A percentile compares a stretch with the other conserved stretches of the same genome.
Conservation (phyloP, 2,329 filamentous ascomycete genomes). For the Tolypocladium ophioglossoides region DNA sequence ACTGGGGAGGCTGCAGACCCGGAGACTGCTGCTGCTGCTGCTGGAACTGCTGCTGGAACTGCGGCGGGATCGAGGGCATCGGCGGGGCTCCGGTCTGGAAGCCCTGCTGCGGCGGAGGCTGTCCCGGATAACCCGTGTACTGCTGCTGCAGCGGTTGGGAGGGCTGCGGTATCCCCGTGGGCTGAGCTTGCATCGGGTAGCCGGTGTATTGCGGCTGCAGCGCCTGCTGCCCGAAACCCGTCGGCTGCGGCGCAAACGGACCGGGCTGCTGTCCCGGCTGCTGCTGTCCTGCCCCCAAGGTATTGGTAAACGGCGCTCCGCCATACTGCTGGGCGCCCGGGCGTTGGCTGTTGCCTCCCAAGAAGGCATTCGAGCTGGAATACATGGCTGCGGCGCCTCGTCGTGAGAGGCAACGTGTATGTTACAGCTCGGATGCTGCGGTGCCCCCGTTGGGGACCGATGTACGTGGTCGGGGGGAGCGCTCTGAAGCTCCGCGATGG, state of each 20-base stretch:
- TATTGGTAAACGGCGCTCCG: slow-evolving; percentile 32
- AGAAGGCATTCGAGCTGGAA: slow-evolving; percentile 76
- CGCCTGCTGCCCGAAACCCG: slow-evolving; percentile 42
- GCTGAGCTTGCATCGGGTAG: slow-evolving; percentile 40
- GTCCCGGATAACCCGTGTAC: slow-evolving; percentile 52
- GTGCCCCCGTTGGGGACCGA: background rate
- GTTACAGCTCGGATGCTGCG: background rate
- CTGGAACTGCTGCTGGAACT: slow-evolving; percentile 49
- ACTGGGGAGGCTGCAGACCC: no score
- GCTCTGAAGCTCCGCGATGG: background rate
- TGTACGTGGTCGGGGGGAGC: background rate
- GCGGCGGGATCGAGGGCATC: slow-evolving; percentile 48
- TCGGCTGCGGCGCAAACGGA: slow-evolving; percentile 48
- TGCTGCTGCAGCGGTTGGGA: slow-evolving; percentile 54
- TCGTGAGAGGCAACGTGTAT: background rate
- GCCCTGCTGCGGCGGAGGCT: slow-evolving; percentile 43
- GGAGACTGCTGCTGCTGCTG: slow-evolving; percentile 36
- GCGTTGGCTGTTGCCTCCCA: slow-evolving; percentile 67
- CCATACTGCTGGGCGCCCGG: slow-evolving; percentile 48
- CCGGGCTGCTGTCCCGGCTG: slow-evolving; percentile 35
- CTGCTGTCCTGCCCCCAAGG: slow-evolving; percentile 36
- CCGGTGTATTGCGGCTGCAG: slow-evolving; percentile 51
- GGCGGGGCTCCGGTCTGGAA: slow-evolving; percentile 51
- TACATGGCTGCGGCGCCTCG: slow-evolving; percentile 52
- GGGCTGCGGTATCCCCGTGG: slow-evolving; percentile 40